Conservation (phyloP, 2,329 filamentous ascomycete species). For the Nigrospora osmanthi region DNA sequence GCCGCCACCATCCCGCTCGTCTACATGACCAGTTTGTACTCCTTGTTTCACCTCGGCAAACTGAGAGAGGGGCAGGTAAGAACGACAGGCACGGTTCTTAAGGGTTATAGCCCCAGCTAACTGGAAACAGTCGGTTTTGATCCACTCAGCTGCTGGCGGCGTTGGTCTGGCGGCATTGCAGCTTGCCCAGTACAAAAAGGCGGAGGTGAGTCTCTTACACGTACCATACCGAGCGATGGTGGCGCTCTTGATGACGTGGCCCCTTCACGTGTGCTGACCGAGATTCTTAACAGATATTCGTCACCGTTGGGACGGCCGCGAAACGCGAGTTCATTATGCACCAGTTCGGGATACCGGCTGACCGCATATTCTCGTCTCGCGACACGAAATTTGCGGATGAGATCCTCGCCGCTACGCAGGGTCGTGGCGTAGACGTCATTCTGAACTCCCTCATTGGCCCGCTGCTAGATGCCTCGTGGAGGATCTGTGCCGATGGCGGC, state of each 20-base stretch:
- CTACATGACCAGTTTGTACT: constrained; percentile 33
- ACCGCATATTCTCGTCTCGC: constrained; percentile 24
- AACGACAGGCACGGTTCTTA: no score
- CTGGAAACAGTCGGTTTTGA: no score
- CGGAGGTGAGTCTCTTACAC: constrained; percentile 13
- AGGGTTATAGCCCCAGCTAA: no score
- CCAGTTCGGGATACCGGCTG: constrained; percentile 17
- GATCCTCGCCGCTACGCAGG: constrained; percentile 13
- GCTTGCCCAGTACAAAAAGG: constrained; percentile 10
- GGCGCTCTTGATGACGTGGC: no score
- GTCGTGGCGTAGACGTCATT: constrained; percentile 14
- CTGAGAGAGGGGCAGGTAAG: constrained; percentile 11
- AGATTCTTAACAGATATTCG: constrained; percentile 12
- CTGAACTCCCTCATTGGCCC: constrained; percentile 15
- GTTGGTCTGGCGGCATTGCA: constrained; percentile 15
- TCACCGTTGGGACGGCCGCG: constrained; percentile 11
- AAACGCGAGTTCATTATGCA: constrained; percentile 21
- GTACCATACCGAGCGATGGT: no score
- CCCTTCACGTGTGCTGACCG: no score
- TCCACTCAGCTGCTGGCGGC: constrained; percentile 18
- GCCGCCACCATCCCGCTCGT: constrained; percentile 10
- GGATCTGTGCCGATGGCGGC: constrained; percentile 1
- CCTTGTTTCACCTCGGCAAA: constrained; percentile 22
- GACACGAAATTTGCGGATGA: constrained; percentile 21
- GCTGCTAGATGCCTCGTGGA: constrained; percentile 5